Evolutionary conservation across 2,329 filamentous ascomycete species (phyloP).

Genomic region (Escovopsis sp.): DNA sequence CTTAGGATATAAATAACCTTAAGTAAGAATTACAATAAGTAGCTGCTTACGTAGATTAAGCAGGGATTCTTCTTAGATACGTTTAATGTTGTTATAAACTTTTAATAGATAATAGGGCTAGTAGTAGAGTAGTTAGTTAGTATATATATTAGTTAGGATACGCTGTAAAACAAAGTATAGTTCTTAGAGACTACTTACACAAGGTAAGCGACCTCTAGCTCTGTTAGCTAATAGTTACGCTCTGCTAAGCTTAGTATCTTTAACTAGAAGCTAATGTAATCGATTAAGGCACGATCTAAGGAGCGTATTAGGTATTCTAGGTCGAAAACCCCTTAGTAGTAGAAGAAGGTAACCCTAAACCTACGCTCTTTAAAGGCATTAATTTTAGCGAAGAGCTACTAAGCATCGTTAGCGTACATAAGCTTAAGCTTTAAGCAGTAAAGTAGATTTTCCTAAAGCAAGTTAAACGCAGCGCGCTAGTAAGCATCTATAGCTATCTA

Average conservation of each 20-base stretch:
- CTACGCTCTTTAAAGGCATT: not conserved
- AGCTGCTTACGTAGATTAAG: not conserved
- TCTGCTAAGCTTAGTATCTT: not conserved
- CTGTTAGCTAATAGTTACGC: not conserved
- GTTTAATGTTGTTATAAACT: not conserved
- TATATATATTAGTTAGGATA: not conserved
- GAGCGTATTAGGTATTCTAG: not conserved
- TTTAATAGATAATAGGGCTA: not conserved
- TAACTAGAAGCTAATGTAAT: not conserved
- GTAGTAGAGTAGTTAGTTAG: not conserved
- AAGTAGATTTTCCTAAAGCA: not conserved
- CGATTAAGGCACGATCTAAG: not conserved
- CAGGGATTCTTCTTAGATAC: not conserved
- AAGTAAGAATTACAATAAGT: not conserved
- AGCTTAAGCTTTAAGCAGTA: not conserved
- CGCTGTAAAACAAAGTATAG: not conserved
- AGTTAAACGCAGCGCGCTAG: not conserved
- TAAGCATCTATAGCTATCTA: too few relatives aligned
- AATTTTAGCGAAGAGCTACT: not conserved
- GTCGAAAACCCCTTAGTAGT: not conserved
- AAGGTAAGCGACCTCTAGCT: not conserved
- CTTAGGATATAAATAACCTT: not conserved
- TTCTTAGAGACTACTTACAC: not conserved
- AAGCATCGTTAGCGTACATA: not conserved
- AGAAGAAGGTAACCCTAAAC: not conserved